A percentile compares a stretch with the other conserved stretches of the same genome.
Evolutionary conservation across 2,329 filamentous ascomycete species (phyloP).

Genomic region (Claviceps sp.): DNA sequence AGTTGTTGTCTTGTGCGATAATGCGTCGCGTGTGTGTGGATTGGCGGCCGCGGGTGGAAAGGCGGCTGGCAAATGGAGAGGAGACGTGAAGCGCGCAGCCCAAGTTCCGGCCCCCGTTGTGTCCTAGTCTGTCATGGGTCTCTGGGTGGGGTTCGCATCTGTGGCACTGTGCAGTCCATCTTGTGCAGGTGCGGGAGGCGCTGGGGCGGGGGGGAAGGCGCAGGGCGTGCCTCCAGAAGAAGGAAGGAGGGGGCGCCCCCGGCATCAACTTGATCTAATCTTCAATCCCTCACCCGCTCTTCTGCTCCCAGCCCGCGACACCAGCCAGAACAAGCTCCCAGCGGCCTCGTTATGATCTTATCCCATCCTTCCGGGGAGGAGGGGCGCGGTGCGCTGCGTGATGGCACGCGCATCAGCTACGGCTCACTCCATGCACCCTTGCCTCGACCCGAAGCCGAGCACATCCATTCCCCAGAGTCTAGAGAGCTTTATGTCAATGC

Average conservation of each 20-base stretch:
- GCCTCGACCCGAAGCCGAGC: too few relatives aligned
- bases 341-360: too few relatives aligned
- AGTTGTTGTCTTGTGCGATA: not conserved
- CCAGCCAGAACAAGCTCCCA: too few relatives aligned
- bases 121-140: not conserved
- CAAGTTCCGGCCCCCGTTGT: not conserved
- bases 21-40: not conserved
- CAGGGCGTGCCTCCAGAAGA: not conserved
- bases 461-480: too few relatives aligned
- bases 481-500: too few relatives aligned
- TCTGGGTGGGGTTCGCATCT: not conserved
- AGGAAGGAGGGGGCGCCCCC: not conserved
- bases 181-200: slow-evolving; percentile 1
- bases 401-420: too few relatives aligned
- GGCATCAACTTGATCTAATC: not conserved
- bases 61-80: slow-evolving; percentile 3
- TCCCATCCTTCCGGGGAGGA: too few relatives aligned
- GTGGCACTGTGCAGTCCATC: not conserved
- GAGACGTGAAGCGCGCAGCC: not conserved
- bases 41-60: not conserved
- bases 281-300: not conserved
- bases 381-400: too few relatives aligned
- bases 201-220: not conserved
- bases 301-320: too few relatives aligned
- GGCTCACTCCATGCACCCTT: too few relatives aligned